Conservation (phyloP, 164 flowering plant species). For the Brasenia schreberi region DNA sequence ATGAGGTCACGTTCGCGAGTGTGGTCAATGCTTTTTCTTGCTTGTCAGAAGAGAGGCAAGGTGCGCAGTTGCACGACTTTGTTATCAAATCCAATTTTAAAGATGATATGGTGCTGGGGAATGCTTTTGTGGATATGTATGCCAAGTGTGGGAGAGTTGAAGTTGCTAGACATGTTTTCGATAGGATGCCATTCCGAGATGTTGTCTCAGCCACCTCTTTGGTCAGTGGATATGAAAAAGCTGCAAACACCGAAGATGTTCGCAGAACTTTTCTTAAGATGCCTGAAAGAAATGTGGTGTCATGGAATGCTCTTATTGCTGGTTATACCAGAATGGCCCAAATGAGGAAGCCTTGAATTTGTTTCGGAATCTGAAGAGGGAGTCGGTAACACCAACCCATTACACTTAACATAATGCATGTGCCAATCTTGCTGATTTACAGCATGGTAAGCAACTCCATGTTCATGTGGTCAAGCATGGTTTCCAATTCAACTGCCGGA, state of each 20-base stretch:
- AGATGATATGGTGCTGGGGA: constrained; percentile 13
- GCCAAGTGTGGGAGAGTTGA: constrained; percentile 14
- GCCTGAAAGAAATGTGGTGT: constrained; percentile 14
- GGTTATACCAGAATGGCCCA: constrained; percentile 16
- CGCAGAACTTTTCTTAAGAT: constrained; percentile 11
- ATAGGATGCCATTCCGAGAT: constrained; percentile 15
- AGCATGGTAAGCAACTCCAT: constrained; percentile 17
- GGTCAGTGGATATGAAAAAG: constrained; percentile 19
- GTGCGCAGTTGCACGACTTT: constrained; percentile 14
- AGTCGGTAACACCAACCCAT: constrained; percentile 14
- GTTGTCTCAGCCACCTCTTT: constrained; percentile 16
- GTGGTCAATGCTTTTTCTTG: constrained; percentile 18
- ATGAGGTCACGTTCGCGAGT: constrained; percentile 20
- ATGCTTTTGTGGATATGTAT: constrained; percentile 21
- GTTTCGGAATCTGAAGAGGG: constrained; percentile 13
- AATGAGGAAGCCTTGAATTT: constrained; percentile 15
- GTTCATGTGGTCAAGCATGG: constrained; percentile 17
- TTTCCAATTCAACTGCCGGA: constrained; percentile 13
- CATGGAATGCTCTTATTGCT: constrained; percentile 21
- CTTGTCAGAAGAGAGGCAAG: constrained; percentile 8
- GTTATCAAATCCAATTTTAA: constrained; percentile 11
- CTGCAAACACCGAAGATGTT: constrained; percentile 11
- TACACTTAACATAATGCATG: constrained; percentile 15
- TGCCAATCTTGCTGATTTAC: constrained; percentile 13
- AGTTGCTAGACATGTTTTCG: constrained; percentile 15